Conservation (phyloP, 1,284 basidiomycete species). For the Schizophyllum amplum region DNA sequence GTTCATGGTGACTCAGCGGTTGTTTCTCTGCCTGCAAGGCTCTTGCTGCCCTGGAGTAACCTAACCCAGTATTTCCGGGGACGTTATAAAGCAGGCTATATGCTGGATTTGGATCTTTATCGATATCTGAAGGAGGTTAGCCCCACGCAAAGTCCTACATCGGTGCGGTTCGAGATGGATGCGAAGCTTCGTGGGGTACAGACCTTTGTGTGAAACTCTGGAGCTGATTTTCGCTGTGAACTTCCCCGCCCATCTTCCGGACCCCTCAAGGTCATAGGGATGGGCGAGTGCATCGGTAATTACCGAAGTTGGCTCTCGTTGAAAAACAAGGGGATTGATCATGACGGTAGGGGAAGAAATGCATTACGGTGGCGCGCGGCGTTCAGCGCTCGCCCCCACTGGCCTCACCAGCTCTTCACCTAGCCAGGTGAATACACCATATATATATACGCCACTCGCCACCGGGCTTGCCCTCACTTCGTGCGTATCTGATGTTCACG, state of each 20-base stretch:
- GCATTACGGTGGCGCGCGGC: too few species aligned
- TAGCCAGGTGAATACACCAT: too few species aligned
- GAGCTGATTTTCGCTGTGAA: not conserved
- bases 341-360: too few species aligned
- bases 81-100: not conserved
- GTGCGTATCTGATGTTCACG: not conserved
- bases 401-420: too few species aligned
- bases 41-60: not conserved
- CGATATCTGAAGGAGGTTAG: not conserved
- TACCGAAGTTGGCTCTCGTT: too few species aligned
- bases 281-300: not conserved
- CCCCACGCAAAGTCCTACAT: not conserved
- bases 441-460: not conserved
- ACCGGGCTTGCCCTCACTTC: not conserved
- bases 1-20: not conserved
- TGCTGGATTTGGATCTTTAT: not conserved
- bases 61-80: not conserved
- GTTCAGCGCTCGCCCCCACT: too few species aligned
- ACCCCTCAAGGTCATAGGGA: too few species aligned
- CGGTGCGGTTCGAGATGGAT: too few species aligned
- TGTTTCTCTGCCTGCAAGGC: too few species aligned
- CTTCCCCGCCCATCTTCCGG: not conserved
- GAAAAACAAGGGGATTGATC: too few species aligned
- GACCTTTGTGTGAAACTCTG: not conserved
- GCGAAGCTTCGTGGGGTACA: not conserved